Conservation (phyloP, 148 eudicot genomes). For the Camellia lanceoleosa region DNA sequence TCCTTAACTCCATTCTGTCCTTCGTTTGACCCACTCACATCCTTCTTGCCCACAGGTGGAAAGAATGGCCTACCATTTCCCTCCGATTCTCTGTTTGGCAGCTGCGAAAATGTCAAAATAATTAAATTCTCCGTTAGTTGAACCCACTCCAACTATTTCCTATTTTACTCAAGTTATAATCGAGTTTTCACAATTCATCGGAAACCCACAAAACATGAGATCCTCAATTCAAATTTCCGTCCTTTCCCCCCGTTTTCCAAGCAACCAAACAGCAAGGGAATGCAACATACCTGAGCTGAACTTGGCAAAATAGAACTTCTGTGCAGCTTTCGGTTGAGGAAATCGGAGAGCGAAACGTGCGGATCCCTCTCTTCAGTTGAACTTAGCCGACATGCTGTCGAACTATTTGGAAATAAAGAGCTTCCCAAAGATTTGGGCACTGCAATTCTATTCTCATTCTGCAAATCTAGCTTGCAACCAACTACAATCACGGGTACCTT, state of each 20-base stretch:
- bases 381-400: too few species aligned
- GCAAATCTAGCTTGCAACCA: slow-evolving; percentile 69
- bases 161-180: not conserved
- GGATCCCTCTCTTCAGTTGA: not conserved
- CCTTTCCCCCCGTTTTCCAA: not conserved
- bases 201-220: not conserved
- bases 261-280: not conserved
- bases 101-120: not conserved
- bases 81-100: not conserved
- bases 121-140: not conserved
- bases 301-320: slow-evolving; percentile 45
- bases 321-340: slow-evolving; percentile 58
- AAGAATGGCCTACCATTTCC: slow-evolving; percentile 30
- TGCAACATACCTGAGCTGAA: slow-evolving; percentile 23
- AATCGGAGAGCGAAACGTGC: slow-evolving; percentile 47
- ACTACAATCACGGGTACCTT: slow-evolving; percentile 54
- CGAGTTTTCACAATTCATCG: not conserved
- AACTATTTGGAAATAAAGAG: slow-evolving; percentile 27
- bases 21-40: slow-evolving; percentile 8
- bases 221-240: not conserved
- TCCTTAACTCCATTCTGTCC: slow-evolving; percentile 20
- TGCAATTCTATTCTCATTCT: slow-evolving; percentile 43
- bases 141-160: not conserved
- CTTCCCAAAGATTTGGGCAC: slow-evolving; percentile 40
- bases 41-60: slow-evolving; percentile 14